A percentile compares a stretch with the other conserved stretches of the same genome.
These are phyloP conservation scores for Mixia osmundae DNA, from an alignment of 1,284 basidiomycete genomes.

Conservation along the genomic window DNA sequence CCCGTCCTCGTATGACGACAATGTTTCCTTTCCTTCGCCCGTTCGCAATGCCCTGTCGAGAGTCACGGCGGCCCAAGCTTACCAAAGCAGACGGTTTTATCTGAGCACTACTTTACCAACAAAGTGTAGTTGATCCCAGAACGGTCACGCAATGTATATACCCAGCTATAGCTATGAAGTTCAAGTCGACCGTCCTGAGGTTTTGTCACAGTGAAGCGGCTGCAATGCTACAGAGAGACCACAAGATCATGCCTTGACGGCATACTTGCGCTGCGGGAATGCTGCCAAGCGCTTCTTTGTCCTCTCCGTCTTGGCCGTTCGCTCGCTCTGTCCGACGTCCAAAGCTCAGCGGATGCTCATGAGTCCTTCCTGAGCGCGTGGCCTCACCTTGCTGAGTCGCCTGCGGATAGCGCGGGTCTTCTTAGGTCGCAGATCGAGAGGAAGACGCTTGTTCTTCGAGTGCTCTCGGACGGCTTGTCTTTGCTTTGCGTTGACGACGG, in stretches of 20 bases:
- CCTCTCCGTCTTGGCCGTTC: slow-evolving; percentile 58
- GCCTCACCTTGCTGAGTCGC: slow-evolving; percentile 61
- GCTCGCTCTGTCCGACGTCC: slow-evolving; percentile 38
- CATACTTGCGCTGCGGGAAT: slow-evolving; percentile 41
- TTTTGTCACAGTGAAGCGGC: too few species aligned
- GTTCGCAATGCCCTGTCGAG: too few species aligned
- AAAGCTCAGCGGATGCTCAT: neutral
- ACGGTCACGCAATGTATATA: too few species aligned
- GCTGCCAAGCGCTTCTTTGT: slow-evolving; percentile 81
- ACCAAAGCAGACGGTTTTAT: too few species aligned
- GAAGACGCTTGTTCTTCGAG: slow-evolving; percentile 93
- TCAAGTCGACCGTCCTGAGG: too few species aligned
- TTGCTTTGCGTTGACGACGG: slow-evolving; percentile 95
- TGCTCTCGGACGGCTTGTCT: slow-evolving; percentile 90
- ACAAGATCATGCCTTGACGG: slow-evolving; percentile 22
- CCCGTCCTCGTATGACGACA: too few species aligned
- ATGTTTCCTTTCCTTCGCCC: too few species aligned
- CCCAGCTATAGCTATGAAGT: too few species aligned
- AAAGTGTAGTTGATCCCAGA: too few species aligned
- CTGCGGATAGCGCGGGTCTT: slow-evolving; percentile 96
- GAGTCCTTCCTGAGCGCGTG: neutral
- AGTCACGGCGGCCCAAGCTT: too few species aligned
- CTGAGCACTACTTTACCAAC: too few species aligned
- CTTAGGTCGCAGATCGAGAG: slow-evolving; percentile 93
- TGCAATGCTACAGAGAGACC: too few species aligned